phyloP scores from a whole-genome alignment of 305 asterid species.

The Lippia alba region DNA sequence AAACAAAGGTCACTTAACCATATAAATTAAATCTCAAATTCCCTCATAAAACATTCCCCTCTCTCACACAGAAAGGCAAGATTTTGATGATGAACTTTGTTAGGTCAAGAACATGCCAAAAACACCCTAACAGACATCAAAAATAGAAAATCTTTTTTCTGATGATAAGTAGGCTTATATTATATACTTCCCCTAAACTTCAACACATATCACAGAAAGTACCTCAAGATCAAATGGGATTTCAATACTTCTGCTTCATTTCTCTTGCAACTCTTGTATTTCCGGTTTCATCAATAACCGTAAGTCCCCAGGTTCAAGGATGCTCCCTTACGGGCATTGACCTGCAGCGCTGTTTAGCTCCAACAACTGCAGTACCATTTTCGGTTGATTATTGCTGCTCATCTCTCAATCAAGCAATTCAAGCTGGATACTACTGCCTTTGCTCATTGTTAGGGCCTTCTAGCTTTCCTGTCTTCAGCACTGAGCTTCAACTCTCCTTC shows the following conservation, averaged over 20 bases:
- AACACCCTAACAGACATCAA: conserved; percentile 22
- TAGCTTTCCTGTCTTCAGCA: conserved; percentile 34
- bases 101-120: conserved; percentile 39
- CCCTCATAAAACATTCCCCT: neutral
- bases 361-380: conserved; percentile 25
- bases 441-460: conserved; percentile 44
- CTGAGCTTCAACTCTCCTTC: conserved; percentile 39
- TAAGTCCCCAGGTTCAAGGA: conserved; percentile 35
- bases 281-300: neutral
- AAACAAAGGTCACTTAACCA: neutral
- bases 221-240: conserved; percentile 29
- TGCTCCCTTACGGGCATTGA: conserved; percentile 53
- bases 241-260: conserved; percentile 27
- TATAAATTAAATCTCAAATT: conserved; percentile 1
- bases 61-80: conserved; percentile 6
- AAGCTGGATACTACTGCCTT: conserved; percentile 54
- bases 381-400: conserved; percentile 52
- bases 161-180: neutral
- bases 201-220: neutral
- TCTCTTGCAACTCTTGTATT: conserved; percentile 28
- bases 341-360: conserved; percentile 46
- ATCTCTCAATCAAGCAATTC: conserved; percentile 45
- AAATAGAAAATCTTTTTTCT: neutral
- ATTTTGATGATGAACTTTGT: conserved; percentile 38
- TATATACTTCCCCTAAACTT: conserved; percentile 10